Evolutionary conservation across 2,329 filamentous ascomycete genomes (phyloP), one percentile per base, ranked within the genome.

Genomic region (Neonectria sp.): DNA sequence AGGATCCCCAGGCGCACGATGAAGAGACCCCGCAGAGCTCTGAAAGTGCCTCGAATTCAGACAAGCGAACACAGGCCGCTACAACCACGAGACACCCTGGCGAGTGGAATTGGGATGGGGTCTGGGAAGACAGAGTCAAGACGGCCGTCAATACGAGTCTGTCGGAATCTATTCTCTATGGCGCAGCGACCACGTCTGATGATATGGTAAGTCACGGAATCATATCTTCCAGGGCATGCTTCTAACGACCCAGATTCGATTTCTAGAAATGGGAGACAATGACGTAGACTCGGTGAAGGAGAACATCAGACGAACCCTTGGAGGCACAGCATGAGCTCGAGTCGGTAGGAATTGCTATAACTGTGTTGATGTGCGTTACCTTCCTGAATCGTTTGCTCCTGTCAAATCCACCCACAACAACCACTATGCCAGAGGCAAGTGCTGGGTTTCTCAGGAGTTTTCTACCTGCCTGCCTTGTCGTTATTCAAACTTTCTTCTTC

Each of bases 21-120:
- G 24, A 59, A 21, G 67, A 72, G 29, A 68, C 45, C 61, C 27
- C 63, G 48, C 76, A 67, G 35, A 53, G 43, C 43, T 13, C 40
- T 29, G 48, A 60, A 8, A 55, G 21, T 15, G 40, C 49, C n/a
- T 27, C 46, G 5, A 63, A 70, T 15, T 55, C 63, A 7, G 25
- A 70, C 1, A 73, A 68, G 29, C 33, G 45, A 46, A 51, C 53
- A 2, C 53, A 68, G 13, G 49, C 65, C 11, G 21, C 64, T 12
- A 59, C 46, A 25, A 48, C 70, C 0, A 55, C 70, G 7, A 68
- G 71, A 40, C 64, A 64, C 33, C 94, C 94, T 0, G 93, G 92
- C 7, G 92, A 97, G 75, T 98, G 95, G 95, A 97, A 97, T 77
- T 98, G 95, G 95, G 94, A 97, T 76, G 95, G 95, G 0, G 95